Evolutionary conservation across 495 filamentous ascomycete genomes (phyloP).

Genomic region (Podospora fimiseda): DNA sequence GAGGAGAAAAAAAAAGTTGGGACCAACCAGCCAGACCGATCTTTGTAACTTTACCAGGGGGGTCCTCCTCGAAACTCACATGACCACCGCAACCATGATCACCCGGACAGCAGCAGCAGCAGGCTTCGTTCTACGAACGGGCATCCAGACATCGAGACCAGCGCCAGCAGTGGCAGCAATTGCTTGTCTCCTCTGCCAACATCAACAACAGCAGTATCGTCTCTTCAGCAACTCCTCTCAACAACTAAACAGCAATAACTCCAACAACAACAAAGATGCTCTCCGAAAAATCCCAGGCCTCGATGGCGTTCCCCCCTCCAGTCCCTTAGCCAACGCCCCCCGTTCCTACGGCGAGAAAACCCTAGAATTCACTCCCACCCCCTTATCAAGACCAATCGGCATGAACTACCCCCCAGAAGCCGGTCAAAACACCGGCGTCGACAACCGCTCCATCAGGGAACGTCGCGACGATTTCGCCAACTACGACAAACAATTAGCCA

Average conservation of each 20-base stretch:
- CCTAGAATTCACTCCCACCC: conserved; percentile 57
- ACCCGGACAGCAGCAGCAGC: conserved; percentile 5
- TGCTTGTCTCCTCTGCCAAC: conserved; percentile 40
- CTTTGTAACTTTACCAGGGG: too few species aligned
- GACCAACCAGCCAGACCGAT: too few species aligned
- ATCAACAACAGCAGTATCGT: conserved; percentile 23
- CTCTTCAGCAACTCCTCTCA: conserved; percentile 40
- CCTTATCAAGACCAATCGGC: conserved; percentile 75
- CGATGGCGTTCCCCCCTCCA: conserved; percentile 5
- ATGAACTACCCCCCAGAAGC: conserved; percentile 60
- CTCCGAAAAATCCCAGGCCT: conserved; percentile 4
- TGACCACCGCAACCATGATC: conserved; percentile 19
- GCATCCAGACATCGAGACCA: too few species aligned
- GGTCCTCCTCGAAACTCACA: conserved; percentile 3
- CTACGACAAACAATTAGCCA: conserved; percentile 72
- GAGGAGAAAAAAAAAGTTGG: not conserved
- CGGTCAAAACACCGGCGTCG: conserved; percentile 76
- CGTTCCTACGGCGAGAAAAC: conserved; percentile 50
- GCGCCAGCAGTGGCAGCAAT: conserved; percentile 10
- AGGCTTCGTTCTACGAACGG: not conserved
- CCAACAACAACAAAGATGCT: conserved; percentile 6
- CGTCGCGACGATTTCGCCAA: conserved; percentile 75
- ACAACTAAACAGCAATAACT: conserved; percentile 29
- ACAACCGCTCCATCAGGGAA: conserved; percentile 58
- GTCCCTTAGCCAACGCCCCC: conserved; percentile 45